These are phyloP conservation scores for Acanthamoeba royreba DNA, from an alignment of 208 protist genomes.

Conservation along the genomic window DNA sequence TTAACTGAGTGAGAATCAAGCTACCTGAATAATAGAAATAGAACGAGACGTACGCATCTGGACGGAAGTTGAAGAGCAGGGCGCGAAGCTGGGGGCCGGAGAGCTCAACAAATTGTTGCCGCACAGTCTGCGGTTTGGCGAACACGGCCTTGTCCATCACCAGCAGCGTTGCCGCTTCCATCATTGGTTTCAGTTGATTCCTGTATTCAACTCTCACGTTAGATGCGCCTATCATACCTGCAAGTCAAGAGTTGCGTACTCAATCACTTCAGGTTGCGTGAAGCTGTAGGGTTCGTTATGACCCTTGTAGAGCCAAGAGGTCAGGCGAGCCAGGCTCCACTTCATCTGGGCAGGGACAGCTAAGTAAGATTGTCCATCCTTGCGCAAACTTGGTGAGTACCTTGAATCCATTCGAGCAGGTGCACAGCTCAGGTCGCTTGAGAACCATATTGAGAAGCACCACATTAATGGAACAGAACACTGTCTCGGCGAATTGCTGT, in stretches of 20 bases:
- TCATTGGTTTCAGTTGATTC: not conserved
- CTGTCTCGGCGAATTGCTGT: not conserved
- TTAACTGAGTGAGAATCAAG: not conserved
- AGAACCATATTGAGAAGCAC: not conserved
- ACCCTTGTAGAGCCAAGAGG: not conserved
- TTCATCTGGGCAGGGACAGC: conserved; percentile 3
- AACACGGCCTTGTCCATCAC: conserved; percentile 41
- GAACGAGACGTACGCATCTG: not conserved
- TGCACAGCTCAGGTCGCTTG: conserved; percentile 28
- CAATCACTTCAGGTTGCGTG: not conserved
- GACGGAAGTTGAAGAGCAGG: conserved; percentile 28
- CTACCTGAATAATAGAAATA: not conserved
- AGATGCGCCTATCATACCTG: not conserved
- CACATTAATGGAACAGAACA: conserved; percentile 24
- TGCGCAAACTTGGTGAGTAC: too few species aligned
- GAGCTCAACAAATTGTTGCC: not conserved
- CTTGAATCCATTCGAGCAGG: conserved; percentile 41
- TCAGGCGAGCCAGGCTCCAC: not conserved
- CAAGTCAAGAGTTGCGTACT: not conserved
- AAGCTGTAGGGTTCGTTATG: not conserved
- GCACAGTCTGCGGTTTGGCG: not conserved
- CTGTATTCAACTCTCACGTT: not conserved
- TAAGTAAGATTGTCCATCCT: not conserved
- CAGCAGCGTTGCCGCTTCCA: conserved; percentile 15
- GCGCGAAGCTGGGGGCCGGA: not conserved